Percentiles rank a stretch among this genome's conserved stretches.
phyloP scores from a whole-genome alignment of 345 rosid species.

The Populus tremula region DNA sequence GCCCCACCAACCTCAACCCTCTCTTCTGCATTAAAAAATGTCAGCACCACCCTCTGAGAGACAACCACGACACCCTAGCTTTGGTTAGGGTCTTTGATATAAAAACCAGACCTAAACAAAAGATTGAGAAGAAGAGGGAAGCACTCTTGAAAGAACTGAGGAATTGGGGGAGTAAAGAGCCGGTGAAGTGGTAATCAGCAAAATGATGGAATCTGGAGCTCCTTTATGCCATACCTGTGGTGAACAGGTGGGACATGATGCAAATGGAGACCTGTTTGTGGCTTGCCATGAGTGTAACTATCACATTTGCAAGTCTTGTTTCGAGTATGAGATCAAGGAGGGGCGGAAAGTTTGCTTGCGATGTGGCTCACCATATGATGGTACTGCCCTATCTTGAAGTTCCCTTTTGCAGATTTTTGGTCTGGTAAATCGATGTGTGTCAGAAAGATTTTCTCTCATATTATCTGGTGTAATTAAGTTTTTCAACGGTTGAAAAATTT shows the following conservation, averaged over 20 bases:
- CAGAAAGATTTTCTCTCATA: not conserved
- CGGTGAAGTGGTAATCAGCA: not conserved
- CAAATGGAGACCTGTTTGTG: slow-evolving; percentile 66
- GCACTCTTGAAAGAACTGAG: slow-evolving; percentile 1
- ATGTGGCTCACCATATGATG: slow-evolving; percentile 71
- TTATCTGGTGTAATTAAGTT: not conserved
- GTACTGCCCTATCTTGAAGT: slow-evolving; percentile 25
- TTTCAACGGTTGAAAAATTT: not conserved
- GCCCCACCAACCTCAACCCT: slow-evolving; percentile 37
- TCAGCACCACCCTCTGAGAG: slow-evolving; percentile 21
- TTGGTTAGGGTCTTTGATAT: slow-evolving; percentile 25
- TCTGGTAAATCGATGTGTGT: not conserved
- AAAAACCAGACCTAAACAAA: slow-evolving; percentile 14
- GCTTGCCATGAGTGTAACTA: slow-evolving; percentile 84
- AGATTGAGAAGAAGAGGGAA: slow-evolving; percentile 3
- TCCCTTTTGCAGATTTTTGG: not conserved
- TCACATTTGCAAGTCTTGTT: slow-evolving; percentile 87
- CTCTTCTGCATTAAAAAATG: slow-evolving; percentile 25
- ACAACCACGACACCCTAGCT: slow-evolving; percentile 9
- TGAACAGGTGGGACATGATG: slow-evolving; percentile 56
- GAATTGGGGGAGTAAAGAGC: slow-evolving; percentile 7
- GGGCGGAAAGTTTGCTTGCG: slow-evolving; percentile 78
- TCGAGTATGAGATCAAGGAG: slow-evolving; percentile 79
- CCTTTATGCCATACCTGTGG: slow-evolving; percentile 86
- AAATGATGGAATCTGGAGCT: slow-evolving; percentile 79